Percentiles rank a stretch among this genome's conserved stretches.
These are phyloP conservation scores for Hippophae gyantsensis DNA, from an alignment of 306 rosid genomes.

Conservation along the genomic window DNA sequence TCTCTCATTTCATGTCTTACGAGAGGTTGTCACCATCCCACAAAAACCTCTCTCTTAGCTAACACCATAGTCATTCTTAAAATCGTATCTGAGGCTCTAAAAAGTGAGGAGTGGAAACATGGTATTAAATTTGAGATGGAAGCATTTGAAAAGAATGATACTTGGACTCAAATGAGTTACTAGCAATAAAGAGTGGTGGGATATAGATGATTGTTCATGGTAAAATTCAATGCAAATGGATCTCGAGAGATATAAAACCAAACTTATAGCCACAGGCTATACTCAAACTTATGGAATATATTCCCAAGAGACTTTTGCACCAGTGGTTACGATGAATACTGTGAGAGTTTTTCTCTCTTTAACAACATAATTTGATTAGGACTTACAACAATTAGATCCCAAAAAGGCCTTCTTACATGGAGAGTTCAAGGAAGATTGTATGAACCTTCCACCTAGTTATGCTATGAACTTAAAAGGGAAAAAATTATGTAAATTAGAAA, in stretches of 20 bases:
- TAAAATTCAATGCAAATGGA: background rate
- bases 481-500: too few species aligned
- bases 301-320: too few species aligned
- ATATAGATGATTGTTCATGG: background rate
- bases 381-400: background rate
- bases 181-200: background rate
- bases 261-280: too few species aligned
- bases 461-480: background rate
- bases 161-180: background rate
- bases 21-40: background rate
- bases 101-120: background rate
- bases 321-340: background rate
- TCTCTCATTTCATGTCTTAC: background rate
- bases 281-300: too few species aligned
- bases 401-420: background rate
- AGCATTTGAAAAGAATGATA: too few species aligned
- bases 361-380: background rate
- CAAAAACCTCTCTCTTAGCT: background rate
- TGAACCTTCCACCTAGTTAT: too few species aligned
- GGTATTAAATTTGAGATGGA: background rate
- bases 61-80: background rate
- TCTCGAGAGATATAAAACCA: background rate
- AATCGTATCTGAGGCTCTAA: background rate
- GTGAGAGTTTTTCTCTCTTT: background rate
- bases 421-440: background rate